phyloP scores from a whole-genome alignment of 768 basidiomycete species.

The Leccinellum rugosiceps region DNA sequence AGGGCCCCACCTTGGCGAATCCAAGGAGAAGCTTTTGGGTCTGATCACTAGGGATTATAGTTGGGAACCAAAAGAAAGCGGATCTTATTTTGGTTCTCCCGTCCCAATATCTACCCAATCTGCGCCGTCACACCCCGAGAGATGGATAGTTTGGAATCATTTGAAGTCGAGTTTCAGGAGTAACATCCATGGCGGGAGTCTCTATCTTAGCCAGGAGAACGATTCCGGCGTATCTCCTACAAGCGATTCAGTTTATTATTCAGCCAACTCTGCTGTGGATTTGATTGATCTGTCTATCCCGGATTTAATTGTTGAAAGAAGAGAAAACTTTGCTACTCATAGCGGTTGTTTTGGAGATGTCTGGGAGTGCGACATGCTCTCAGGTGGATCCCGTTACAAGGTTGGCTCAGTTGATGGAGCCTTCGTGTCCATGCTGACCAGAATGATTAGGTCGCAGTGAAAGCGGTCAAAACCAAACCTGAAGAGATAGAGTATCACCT shows the following conservation, averaged over 20 bases:
- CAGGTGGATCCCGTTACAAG: background rate
- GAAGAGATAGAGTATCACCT: background rate
- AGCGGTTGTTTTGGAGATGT: conserved; percentile 22
- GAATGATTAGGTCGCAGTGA: conserved; percentile 20
- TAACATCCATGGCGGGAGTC: background rate
- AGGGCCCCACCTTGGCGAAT: conserved; percentile 3
- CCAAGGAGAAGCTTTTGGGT: conserved; percentile 11
- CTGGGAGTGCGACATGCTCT: conserved; percentile 23
- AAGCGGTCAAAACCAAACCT: conserved; percentile 7
- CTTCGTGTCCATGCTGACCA: background rate
- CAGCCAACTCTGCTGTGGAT: conserved; percentile 7
- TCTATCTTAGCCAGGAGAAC: background rate
- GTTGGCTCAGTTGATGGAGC: background rate
- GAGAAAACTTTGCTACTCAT: background rate
- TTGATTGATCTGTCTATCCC: conserved; percentile 9
- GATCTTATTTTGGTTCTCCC: conserved; percentile 12
- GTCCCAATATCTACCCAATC: background rate
- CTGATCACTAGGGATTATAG: conserved; percentile 6
- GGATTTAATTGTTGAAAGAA: conserved; percentile 5
- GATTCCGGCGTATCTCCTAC: background rate
- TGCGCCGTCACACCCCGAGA: background rate
- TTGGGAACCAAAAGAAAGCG: conserved; percentile 8
- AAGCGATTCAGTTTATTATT: conserved; percentile 1
- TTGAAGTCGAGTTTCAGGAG: background rate
- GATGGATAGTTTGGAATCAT: background rate